Conservation (phyloP, 1,139 yeast species). For the Hyphopichia buzzinii region DNA sequence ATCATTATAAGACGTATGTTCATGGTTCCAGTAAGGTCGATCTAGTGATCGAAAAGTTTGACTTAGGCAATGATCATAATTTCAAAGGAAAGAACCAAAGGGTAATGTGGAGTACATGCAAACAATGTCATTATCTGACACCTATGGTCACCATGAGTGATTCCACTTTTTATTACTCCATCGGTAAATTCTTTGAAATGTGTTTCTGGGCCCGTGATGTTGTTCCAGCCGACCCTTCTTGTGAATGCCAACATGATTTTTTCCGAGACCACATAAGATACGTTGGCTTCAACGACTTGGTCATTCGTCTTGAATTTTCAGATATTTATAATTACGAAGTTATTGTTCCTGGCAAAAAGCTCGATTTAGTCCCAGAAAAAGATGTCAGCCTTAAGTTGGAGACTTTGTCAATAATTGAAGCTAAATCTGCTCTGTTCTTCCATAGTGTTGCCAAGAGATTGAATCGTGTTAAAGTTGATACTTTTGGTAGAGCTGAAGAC, state of each 20-base stretch:
- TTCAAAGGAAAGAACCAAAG: slow-evolving; percentile 48
- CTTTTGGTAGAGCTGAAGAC: slow-evolving; percentile 67
- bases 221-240: slow-evolving; percentile 24
- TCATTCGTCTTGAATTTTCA: slow-evolving; percentile 76
- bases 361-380: slow-evolving; percentile 71
- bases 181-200: slow-evolving; percentile 89
- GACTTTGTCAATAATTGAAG: slow-evolving; percentile 52
- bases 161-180: slow-evolving; percentile 84
- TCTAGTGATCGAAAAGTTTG: slow-evolving; percentile 61
- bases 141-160: slow-evolving; percentile 87
- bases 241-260: slow-evolving; percentile 69
- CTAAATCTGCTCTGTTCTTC: slow-evolving; percentile 61
- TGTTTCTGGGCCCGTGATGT: slow-evolving; percentile 71
- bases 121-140: slow-evolving; percentile 68
- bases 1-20: slow-evolving; percentile 85
- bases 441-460: slow-evolving; percentile 71
- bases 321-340: slow-evolving; percentile 74
- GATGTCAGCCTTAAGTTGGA: slow-evolving; percentile 71
- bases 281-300: slow-evolving; percentile 79
- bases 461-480: slow-evolving; percentile 77
- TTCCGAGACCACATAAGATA: slow-evolving; percentile 79
- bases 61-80: slow-evolving; percentile 59
- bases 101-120: slow-evolving; percentile 91
- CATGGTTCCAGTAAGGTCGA: slow-evolving; percentile 86
- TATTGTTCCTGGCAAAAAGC: slow-evolving; percentile 69